Evolutionary conservation across 805 yeast species (phyloP).

Genomic region (Myxozyma neotropica): DNA sequence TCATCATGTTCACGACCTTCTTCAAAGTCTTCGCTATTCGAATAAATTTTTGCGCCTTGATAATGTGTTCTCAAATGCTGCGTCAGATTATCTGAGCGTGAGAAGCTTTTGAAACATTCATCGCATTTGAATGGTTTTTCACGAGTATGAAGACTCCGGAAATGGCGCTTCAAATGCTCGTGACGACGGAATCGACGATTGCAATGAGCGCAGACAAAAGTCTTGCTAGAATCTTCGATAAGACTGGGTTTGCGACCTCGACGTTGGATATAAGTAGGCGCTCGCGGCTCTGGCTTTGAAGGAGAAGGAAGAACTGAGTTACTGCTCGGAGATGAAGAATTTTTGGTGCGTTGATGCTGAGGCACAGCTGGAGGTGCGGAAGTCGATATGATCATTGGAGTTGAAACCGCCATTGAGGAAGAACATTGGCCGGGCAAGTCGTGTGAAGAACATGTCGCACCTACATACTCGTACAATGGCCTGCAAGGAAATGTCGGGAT

Average conservation of each 20-base stretch:
- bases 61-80: constrained; percentile 42
- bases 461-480: neutral
- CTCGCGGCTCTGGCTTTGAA: neutral
- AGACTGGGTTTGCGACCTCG: constrained; percentile 32
- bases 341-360: neutral
- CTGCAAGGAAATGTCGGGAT: constrained; percentile 2
- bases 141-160: constrained; percentile 67
- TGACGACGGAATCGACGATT: constrained; percentile 45
- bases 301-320: neutral
- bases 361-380: constrained; percentile 2
- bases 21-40: neutral
- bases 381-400: constrained; percentile 6
- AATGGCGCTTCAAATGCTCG: constrained; percentile 56
- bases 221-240: constrained; percentile 37
- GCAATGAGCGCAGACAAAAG: constrained; percentile 45
- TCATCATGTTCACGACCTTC: neutral
- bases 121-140: constrained; percentile 49
- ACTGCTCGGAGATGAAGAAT: neutral
- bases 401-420: neutral
- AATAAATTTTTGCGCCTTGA: constrained; percentile 1
- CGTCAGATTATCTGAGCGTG: constrained; percentile 43
- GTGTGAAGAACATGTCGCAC: constrained; percentile 1
- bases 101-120: constrained; percentile 42
- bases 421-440: constrained; percentile 3
- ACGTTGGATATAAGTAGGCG: constrained; percentile 20